Evolutionary conservation across 345 rosid genomes (phyloP), one percentile per base, ranked within the genome.

Genomic region (Combretum micranthum): DNA sequence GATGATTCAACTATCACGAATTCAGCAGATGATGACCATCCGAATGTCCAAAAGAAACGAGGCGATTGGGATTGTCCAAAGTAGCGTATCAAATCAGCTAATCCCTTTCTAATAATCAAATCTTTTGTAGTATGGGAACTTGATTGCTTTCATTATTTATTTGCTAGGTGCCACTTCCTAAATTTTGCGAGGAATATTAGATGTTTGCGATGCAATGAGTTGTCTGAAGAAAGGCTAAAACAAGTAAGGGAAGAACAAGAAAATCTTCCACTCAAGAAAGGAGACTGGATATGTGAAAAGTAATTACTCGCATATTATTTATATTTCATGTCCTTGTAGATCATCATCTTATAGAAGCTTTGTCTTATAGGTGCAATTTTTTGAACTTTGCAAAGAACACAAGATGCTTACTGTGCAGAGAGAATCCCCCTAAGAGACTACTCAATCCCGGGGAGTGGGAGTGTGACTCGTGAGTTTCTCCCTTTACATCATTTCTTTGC

Each of bases 371-470:
- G 47, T 88, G 98, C 81, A 88, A 81, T 59, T 82, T 86, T 77
- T 60, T 86, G 62, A 88, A 91, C 72, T 91, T 88, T 64, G 80
- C 92, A 8, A 86, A 77, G 80, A 88, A 92, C 56, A 88, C 95
- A 19, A 82, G 69, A 69, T 92, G 98, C 65, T 68, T 80, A 56
- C 79, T 63, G 57, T 92, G 96, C 77, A 74, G 73, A 70, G 96
- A 81, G 60, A 88, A 80, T 53, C 98, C 96, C 65, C 77, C 77
- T 20, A 73, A 69, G 65, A 80, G 95, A 58, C 84, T 73, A 32
- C 85, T 92, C 68, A 86, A 83, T 78, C 90, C 88, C 0, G 96
- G 98, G 65, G 96, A 91, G 55, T 91, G 98, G 98, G 95, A 91
- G 64, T 91, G 98, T 56, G 81, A 82, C 60, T 91, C 98, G 95